phyloP scores from a whole-genome alignment of 805 yeast genomes.

The Saturnispora serradocipensis region DNA sequence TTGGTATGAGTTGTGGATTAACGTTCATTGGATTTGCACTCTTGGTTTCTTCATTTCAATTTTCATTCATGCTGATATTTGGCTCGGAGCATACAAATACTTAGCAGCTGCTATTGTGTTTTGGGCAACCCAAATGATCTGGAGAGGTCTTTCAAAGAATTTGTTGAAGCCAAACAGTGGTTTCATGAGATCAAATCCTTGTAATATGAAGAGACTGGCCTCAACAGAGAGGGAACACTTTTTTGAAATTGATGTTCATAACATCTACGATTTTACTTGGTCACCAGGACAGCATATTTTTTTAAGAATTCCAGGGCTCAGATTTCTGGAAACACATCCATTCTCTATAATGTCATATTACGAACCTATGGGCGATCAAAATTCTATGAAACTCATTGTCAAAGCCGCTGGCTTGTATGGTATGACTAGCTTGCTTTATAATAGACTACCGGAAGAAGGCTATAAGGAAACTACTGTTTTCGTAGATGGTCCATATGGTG shows the following conservation, averaged over 20 bases:
- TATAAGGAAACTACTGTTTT: conserved; percentile 27
- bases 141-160: conserved; percentile 38
- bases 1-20: conserved; percentile 41
- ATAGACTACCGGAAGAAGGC: conserved; percentile 22
- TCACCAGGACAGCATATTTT: conserved; percentile 48
- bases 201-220: conserved; percentile 23
- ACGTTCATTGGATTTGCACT: conserved; percentile 46
- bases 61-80: conserved; percentile 34
- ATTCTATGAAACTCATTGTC: conserved; percentile 35
- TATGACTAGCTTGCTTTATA: conserved; percentile 31
- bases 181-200: conserved; percentile 23
- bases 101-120: conserved; percentile 43
- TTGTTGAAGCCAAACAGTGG: conserved; percentile 35
- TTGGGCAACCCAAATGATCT: conserved; percentile 41
- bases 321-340: conserved; percentile 46
- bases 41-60: conserved; percentile 39
- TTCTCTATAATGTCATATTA: conserved; percentile 38
- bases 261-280: conserved; percentile 35
- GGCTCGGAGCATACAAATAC: conserved; percentile 32
- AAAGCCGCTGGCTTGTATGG: conserved; percentile 35
- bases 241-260: conserved; percentile 29
- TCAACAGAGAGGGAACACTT: conserved; percentile 28
- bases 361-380: conserved; percentile 12
- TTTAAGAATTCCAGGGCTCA: conserved; percentile 36
- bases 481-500: conserved; percentile 55